These are phyloP conservation scores for Lepidium africanum DNA, from an alignment of 345 rosid species.

Conservation along the genomic window DNA sequence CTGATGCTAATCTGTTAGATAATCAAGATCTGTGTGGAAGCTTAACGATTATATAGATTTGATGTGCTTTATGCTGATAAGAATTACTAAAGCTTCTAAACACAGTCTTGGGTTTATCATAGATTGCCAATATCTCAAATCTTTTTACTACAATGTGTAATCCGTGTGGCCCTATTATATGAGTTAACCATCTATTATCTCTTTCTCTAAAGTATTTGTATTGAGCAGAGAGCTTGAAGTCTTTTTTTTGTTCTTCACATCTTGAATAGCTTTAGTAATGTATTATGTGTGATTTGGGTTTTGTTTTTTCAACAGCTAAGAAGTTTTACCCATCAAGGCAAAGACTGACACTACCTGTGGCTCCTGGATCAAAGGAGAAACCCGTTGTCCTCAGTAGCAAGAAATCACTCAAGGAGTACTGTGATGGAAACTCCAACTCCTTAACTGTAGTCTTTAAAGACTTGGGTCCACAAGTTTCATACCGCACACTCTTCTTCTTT, in stretches of 20 bases:
- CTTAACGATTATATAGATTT: conserved; percentile 9
- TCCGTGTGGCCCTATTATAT: too few species aligned
- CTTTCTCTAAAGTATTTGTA: neutral
- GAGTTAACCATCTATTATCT: too few species aligned
- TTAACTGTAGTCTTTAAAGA: conserved; percentile 84
- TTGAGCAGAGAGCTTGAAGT: neutral
- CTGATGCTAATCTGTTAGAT: neutral
- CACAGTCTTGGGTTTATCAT: neutral
- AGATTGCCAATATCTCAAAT: too few species aligned
- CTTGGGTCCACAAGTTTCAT: conserved; percentile 92
- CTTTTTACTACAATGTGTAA: too few species aligned
- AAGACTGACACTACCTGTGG: conserved; percentile 79
- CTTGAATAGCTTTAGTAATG: neutral
- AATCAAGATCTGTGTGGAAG: conserved; percentile 4
- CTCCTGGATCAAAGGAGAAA: conserved; percentile 69
- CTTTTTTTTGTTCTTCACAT: neutral
- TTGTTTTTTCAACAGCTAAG: conserved; percentile 47
- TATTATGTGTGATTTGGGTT: neutral
- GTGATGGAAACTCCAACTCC: conserved; percentile 47
- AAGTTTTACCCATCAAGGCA: conserved; percentile 93
- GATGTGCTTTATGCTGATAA: neutral
- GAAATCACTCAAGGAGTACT: conserved; percentile 67
- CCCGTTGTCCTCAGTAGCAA: conserved; percentile 58
- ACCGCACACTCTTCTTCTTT: conserved; percentile 88
- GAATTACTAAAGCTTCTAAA: neutral